Evolutionary conservation across 306 rosid genomes (phyloP).

Genomic region (Pyrus bretschneideri): DNA sequence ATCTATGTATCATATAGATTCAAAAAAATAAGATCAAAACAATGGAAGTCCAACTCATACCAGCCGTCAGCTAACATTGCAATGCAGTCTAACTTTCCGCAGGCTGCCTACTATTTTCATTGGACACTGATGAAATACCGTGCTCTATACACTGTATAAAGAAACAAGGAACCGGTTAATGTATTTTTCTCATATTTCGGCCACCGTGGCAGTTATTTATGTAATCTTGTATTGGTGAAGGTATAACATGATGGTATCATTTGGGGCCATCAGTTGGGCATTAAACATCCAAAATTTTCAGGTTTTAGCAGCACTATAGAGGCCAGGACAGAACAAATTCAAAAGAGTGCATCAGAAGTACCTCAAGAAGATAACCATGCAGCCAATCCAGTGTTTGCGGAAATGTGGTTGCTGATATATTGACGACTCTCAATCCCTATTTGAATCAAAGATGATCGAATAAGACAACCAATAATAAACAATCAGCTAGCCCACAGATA

Average conservation of each 20-base stretch:
- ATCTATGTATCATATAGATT: not conserved
- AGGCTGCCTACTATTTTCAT: slow-evolving; percentile 1
- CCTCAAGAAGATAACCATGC: slow-evolving; percentile 88
- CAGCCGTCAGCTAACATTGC: not conserved
- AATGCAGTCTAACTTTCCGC: slow-evolving; percentile 5
- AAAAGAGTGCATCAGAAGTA: not conserved
- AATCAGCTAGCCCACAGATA: not conserved
- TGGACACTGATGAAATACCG: slow-evolving; percentile 30
- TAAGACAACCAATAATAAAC: not conserved
- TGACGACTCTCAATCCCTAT: slow-evolving; percentile 85
- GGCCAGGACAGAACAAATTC: not conserved
- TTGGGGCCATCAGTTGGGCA: not conserved
- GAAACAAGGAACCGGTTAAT: not conserved
- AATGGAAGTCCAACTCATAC: slow-evolving; percentile 1
- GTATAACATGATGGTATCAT: not conserved
- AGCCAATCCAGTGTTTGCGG: slow-evolving; percentile 93
- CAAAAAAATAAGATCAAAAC: not conserved
- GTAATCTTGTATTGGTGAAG: not conserved
- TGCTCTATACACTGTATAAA: slow-evolving; percentile 36
- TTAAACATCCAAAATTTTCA: not conserved
- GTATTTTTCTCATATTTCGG: not conserved
- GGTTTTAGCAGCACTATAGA: not conserved
- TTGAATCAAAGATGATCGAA: slow-evolving; percentile 5
- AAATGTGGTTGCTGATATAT: slow-evolving; percentile 81
- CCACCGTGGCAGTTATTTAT: not conserved